These are phyloP conservation scores for Macrocystidia cucumis DNA, from an alignment of 1,284 basidiomycete species.

Conservation along the genomic window DNA sequence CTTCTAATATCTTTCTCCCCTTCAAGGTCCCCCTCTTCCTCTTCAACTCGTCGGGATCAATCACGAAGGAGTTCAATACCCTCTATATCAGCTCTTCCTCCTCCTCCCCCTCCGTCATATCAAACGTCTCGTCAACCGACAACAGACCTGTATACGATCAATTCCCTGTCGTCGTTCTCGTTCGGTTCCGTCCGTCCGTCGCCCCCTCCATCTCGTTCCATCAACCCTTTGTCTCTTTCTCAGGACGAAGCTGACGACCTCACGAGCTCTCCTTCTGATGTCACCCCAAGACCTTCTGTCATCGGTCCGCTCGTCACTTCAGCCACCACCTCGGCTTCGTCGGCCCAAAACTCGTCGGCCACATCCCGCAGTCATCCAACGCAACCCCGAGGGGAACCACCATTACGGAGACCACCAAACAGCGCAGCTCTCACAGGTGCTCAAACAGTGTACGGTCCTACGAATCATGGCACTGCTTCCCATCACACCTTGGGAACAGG, in stretches of 20 bases:
- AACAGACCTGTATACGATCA: conserved; percentile 16
- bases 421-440: too few species aligned
- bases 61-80: conserved; percentile 4
- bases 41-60: conserved; percentile 8
- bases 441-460: conserved; percentile 9
- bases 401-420: conserved; percentile 5
- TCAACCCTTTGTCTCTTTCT: conserved; percentile 23
- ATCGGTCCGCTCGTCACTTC: conserved; percentile 19
- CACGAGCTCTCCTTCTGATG: conserved; percentile 26
- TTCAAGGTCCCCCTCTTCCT: conserved; percentile 8
- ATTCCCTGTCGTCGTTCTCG: conserved; percentile 27
- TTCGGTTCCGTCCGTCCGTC: conserved; percentile 25
- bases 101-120: conserved; percentile 4
- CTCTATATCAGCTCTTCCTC: conserved; percentile 3
- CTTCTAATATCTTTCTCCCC: conserved; percentile 1
- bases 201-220: conserved; percentile 14
- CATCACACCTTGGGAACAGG: conserved; percentile 43
- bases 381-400: conserved; percentile 18
- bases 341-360: too few species aligned
- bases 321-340: conserved; percentile 8
- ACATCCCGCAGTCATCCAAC: conserved; percentile 36
- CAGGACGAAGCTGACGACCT: conserved; percentile 26
- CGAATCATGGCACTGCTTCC: conserved; percentile 37
- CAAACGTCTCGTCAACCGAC: conserved; percentile 7
- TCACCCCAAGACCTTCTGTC: conserved; percentile 48